A percentile compares a stretch with the other conserved stretches of the same genome.
Conservation (phyloP, 1,284 basidiomycete genomes). For the Cryptococcus sp. region DNA sequence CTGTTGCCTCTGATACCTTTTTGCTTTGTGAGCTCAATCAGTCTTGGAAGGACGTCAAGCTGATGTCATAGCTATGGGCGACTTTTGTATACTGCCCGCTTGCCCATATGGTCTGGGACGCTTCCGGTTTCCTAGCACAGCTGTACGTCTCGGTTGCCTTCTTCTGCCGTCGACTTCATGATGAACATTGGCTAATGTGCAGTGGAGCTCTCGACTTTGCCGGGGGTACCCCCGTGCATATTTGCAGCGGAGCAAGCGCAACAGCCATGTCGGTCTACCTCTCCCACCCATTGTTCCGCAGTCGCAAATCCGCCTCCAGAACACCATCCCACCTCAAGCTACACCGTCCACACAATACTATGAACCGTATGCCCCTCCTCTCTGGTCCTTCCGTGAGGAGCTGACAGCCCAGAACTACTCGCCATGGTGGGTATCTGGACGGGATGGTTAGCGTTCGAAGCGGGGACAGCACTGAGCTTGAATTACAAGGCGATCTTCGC, state of each 20-base stretch:
- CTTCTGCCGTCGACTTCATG: too few species aligned
- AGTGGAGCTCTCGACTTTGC: not conserved
- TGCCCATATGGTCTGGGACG: not conserved
- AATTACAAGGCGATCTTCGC: not conserved
- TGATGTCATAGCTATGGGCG: not conserved
- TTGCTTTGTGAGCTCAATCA: not conserved
- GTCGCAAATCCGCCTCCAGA: not conserved
- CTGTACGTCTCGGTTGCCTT: not conserved
- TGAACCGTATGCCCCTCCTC: not conserved
- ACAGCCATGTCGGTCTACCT: not conserved
- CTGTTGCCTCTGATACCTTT: not conserved
- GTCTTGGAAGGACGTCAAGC: not conserved
- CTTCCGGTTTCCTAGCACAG: not conserved
- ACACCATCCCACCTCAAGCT: not conserved
- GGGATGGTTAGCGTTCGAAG: not conserved
- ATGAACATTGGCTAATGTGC: too few species aligned
- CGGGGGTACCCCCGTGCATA: not conserved
- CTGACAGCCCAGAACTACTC: not conserved
- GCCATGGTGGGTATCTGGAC: not conserved
- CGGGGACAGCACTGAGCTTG: not conserved
- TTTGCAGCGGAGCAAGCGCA: not conserved
- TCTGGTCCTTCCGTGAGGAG: not conserved
- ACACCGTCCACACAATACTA: not conserved
- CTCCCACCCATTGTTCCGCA: not conserved
- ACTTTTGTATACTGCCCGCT: not conserved